Evolutionary conservation across 1,284 basidiomycete species (phyloP), one percentile per base, ranked within the genome.

Genomic region (Sporisorium iseilematis-ciliati): DNA sequence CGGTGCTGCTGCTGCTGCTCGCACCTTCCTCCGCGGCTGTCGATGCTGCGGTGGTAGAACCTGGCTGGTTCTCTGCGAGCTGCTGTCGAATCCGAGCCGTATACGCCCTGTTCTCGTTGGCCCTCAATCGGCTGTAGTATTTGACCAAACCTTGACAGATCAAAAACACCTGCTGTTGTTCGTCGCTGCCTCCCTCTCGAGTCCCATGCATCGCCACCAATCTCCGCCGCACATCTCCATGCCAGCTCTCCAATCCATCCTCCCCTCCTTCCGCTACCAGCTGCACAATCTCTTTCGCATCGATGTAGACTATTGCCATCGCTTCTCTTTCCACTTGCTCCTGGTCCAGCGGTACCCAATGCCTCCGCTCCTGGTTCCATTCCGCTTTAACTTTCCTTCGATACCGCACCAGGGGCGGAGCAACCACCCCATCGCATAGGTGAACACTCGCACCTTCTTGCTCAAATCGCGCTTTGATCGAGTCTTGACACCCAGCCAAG

Each of bases 131-230:
- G 26, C 18, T 51, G 26, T 68, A 76, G 33, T 53, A 62, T 65
- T 65, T 76, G 50, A 72, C 61, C 40, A 76, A n/a, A 10, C 68
- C 74, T 48, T 76, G 74, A 49, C 70, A 64, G 54, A 76, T 59
- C 26, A 76, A 31, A 57, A 76, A 72, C 49, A 76, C 57, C 35
- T 72, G 72, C 52, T 20, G 38, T 23, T 42, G 38, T 20, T 43
- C 42, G 29, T 48, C 49, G 20, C 33, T 5, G 29, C 29, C 29
- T 20, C 42, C n/a, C 33, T 23, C 41, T 18, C 23, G 5, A 12
- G 26, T 23, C n/a, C 56, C 50, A 52, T 60, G 35, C 50, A 61
- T 41, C 38, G 53, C 55, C 33, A 8, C 25, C 25, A 75, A 35
- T 8, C 65, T 35, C 10, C 59, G 20, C 49, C 56, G 31, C 16